Evolutionary conservation across 768 basidiomycete genomes (phyloP), one percentile per base, ranked within the genome.

Genomic region (Pleurotus tuber-regium): DNA sequence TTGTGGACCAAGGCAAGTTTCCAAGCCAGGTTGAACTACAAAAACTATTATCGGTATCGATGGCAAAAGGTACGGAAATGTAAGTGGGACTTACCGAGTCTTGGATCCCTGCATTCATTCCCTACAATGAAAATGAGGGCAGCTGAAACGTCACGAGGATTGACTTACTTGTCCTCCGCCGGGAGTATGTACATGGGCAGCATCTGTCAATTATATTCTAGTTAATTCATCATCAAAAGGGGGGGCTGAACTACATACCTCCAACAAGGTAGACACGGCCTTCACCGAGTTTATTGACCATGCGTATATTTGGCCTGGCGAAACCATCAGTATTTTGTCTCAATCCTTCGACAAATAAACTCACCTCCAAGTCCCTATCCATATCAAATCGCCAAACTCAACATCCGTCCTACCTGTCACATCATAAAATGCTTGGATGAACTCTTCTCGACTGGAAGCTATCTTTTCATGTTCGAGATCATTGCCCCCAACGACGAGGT

Each of bases 251-350:
- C 11, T 4, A 44, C 61, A 1, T 39, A 69, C 76, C 76, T 50
- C 76, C 76, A 35, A 57, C 65, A 18, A 75, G 28, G 50, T 73
- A 76, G 21, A 66, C 69, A 3, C 70, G 61, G 3, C 73, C 74
- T 10, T 54, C 38, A 14, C 60, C 52, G 54, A 76, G 70, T 26
- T 57, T 65, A 39, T 73, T 53, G 1, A 63, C 69, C 71, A 74
- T 72, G 18, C 76, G 61, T 31, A 75, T 65, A 53, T 72, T 75
- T 6, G 73, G 67, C 23, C 76, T 73, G 33, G 1, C 14, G 16
- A 21, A 31, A 7, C 1, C 19, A 46, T 29, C n/a, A n/a, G n/a
- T n/a, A n/a, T n/a, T n/a, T n/a, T n/a, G n/a, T n/a, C n/a, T n/a
- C n/a, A n/a, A n/a, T n/a, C n/a, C n/a, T n/a, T n/a, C n/a, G n/a